These are phyloP conservation scores for Yamadazyma oceani DNA, from an alignment of 1,139 yeast genomes.

Conservation along the genomic window DNA sequence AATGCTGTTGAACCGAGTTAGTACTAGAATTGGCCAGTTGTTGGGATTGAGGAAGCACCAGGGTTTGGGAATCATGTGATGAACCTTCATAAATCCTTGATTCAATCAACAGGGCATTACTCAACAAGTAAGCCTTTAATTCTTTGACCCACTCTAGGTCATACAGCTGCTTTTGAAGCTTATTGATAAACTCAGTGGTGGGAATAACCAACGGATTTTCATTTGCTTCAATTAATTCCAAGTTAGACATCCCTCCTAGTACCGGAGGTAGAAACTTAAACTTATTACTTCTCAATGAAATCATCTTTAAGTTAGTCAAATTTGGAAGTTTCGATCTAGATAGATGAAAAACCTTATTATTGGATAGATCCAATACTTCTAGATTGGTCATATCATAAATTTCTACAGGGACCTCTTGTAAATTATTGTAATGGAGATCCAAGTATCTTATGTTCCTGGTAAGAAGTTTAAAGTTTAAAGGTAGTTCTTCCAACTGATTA, in stretches of 20 bases:
- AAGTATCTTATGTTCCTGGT: conserved; percentile 53
- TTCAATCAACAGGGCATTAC: conserved; percentile 28
- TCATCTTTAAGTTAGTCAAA: conserved; percentile 50
- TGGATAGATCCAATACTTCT: conserved; percentile 69
- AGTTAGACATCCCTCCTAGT: conserved; percentile 49
- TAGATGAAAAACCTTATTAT: conserved; percentile 45
- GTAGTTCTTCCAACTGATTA: conserved; percentile 49
- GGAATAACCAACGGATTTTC: conserved; percentile 65
- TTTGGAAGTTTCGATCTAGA: conserved; percentile 42
- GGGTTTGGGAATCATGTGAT: no score
- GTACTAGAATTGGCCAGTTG: no score
- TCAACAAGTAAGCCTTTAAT: conserved; percentile 42
- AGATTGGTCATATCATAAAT: conserved; percentile 35
- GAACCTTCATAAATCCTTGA: conserved; percentile 21
- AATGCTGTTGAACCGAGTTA: no score
- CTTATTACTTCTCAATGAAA: conserved; percentile 64
- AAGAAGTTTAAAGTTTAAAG: conserved; percentile 47
- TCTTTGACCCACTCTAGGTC: conserved; percentile 58
- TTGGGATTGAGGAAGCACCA: no score
- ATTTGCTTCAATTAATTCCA: conserved; percentile 68
- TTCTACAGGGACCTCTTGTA: conserved; percentile 53
- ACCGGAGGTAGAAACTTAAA: conserved; percentile 59
- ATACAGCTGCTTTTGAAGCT: conserved; percentile 36
- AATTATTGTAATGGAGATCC: conserved; percentile 63
- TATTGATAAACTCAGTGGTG: conserved; percentile 36